Evolutionary conservation across 2,329 filamentous ascomycete species (phyloP).

Genomic region (Claviceps africana): DNA sequence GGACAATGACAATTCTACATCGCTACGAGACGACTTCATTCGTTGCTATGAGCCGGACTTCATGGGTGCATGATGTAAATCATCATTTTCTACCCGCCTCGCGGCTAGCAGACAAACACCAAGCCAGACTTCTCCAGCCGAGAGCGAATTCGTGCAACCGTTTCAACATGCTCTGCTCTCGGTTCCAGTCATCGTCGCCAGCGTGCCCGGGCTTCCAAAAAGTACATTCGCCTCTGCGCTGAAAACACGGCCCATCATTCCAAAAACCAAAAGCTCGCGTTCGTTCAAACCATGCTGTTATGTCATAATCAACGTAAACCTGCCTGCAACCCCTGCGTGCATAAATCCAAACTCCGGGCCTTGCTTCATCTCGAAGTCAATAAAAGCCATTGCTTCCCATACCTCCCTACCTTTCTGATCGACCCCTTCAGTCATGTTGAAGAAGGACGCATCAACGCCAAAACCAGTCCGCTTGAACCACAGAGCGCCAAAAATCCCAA

Average conservation of each 20-base stretch:
- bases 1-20: neutral
- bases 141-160: neutral
- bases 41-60: neutral
- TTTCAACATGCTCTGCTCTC: neutral
- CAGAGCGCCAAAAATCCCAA: constrained; percentile 5
- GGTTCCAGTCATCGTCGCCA: neutral
- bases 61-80: neutral
- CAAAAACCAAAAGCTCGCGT: constrained; percentile 1
- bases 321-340: constrained; percentile 5
- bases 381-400: constrained; percentile 1
- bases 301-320: constrained; percentile 10
- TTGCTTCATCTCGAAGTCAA: neutral
- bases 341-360: constrained; percentile 13
- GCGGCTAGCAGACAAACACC: neutral
- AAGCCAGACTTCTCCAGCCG: neutral
- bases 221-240: neutral
- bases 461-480: constrained; percentile 5
- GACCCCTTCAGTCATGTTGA: neutral
- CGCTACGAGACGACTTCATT: neutral
- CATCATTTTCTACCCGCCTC: neutral
- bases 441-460: neutral
- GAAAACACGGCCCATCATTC: neutral
- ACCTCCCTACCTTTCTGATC: neutral
- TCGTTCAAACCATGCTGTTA: constrained; percentile 1
- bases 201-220: neutral